phyloP scores from a whole-genome alignment of 306 rosid genomes.

The Cicer arietinum region DNA sequence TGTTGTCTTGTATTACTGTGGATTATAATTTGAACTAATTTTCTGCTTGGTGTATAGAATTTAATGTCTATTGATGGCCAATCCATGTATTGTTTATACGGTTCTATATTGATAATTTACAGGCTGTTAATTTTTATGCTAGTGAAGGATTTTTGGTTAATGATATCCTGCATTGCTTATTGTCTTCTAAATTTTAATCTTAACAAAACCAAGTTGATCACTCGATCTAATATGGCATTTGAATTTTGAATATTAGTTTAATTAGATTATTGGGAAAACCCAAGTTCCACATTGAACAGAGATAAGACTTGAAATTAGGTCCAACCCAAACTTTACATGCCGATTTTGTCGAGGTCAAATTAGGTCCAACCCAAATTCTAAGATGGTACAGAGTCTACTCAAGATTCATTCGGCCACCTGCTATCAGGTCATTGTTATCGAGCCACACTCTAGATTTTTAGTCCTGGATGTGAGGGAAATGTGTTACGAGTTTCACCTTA shows the following conservation, averaged over 20 bases:
- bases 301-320: too few species aligned
- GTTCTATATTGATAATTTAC: constrained; percentile 26
- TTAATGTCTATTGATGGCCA: constrained; percentile 25
- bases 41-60: constrained; percentile 26
- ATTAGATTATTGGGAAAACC: background rate
- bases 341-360: too few species aligned
- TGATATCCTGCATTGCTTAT: constrained; percentile 22
- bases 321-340: too few species aligned
- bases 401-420: too few species aligned
- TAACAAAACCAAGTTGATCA: constrained; percentile 30
- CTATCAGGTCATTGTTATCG: too few species aligned
- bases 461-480: too few species aligned
- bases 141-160: constrained; percentile 26
- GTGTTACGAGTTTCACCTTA: too few species aligned
- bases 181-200: constrained; percentile 13
- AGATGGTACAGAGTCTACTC: too few species aligned
- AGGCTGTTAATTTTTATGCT: constrained; percentile 11
- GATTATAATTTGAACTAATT: constrained; percentile 32
- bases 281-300: too few species aligned
- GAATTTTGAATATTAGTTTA: constrained; percentile 33
- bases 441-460: too few species aligned
- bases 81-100: constrained; percentile 20
- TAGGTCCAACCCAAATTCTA: too few species aligned
- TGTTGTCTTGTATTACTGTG: constrained; percentile 15
- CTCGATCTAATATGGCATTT: constrained; percentile 29